Percentiles rank a stretch among this genome's conserved stretches.
These are phyloP conservation scores for Chrysophaeum taylorii DNA, from an alignment of 352 stramenopile species.

Conservation along the genomic window DNA sequence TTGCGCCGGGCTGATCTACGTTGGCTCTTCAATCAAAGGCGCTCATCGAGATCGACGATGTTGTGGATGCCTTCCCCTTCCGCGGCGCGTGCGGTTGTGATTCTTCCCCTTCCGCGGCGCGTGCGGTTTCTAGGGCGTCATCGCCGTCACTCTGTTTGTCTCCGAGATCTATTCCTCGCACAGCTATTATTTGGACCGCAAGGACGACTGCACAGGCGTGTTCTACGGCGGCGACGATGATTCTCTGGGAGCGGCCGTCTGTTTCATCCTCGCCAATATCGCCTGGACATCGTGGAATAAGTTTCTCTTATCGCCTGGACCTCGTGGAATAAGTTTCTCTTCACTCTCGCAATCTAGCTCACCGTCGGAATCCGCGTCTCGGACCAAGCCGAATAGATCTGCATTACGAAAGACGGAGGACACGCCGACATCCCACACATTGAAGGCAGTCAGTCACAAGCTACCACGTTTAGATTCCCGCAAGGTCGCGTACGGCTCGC, in stretches of 20 bases:
- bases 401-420: no score
- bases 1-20: constrained; percentile 29
- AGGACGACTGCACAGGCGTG: constrained; percentile 15
- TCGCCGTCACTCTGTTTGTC: constrained; percentile 58
- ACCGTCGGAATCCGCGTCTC: no score
- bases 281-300: no score
- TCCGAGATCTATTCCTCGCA: constrained; percentile 29
- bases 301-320: no score
- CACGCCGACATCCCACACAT: no score
- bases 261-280: constrained; percentile 12
- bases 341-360: no score
- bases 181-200: constrained; percentile 25
- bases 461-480: no score
- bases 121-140: constrained; percentile 54
- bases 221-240: constrained; percentile 22
- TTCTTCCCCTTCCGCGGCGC: no score
- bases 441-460: no score
- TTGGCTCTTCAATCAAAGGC: constrained; percentile 31
- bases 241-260: not conserved
- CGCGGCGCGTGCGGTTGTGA: constrained; percentile 45
- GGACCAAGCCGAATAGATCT: no score
- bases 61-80: constrained; percentile 63
- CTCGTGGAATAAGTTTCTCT: no score
- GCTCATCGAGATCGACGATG: constrained; percentile 57
- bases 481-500: no score